phyloP scores from a whole-genome alignment of 768 basidiomycete species.

The Trametes cinnabarina region DNA sequence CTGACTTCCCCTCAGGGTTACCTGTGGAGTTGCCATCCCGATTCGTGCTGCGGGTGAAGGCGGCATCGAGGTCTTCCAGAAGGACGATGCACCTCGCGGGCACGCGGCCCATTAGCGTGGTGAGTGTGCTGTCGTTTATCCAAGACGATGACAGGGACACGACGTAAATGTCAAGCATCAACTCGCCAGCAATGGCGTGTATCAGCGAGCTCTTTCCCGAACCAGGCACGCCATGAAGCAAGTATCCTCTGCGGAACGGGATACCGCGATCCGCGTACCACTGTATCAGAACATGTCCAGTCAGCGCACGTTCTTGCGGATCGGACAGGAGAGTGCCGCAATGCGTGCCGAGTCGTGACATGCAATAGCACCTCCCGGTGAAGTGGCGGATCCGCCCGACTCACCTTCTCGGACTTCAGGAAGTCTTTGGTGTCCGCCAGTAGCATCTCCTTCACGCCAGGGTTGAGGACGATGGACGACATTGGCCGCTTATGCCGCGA shows the following conservation, averaged over 20 bases:
- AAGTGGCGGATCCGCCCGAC: conserved; percentile 10
- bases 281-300: conserved; percentile 32
- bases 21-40: conserved; percentile 57
- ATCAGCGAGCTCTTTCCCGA: conserved; percentile 86
- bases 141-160: conserved; percentile 82
- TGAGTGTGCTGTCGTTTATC: conserved; percentile 86
- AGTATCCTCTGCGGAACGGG: conserved; percentile 86
- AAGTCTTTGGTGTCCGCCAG: conserved; percentile 80
- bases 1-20: conserved; percentile 41
- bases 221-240: conserved; percentile 81
- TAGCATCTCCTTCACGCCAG: conserved; percentile 88
- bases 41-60: conserved; percentile 73
- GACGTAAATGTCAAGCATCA: conserved; percentile 90
- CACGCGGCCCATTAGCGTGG: conserved; percentile 83
- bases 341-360: not conserved
- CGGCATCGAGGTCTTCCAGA: conserved; percentile 88
- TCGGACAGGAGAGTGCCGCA: conserved; percentile 1
- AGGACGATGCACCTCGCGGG: conserved; percentile 84
- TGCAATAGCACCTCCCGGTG: not conserved
- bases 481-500: conserved; percentile 87
- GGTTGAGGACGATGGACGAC: conserved; percentile 82
- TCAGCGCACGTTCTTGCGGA: conserved; percentile 14
- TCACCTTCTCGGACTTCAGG: conserved; percentile 76
- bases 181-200: conserved; percentile 83
- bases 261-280: conserved; percentile 95